Percentiles rank a stretch among this genome's conserved stretches.
These are phyloP conservation scores for Cylindrodendrum hubeiense DNA, from an alignment of 2,329 filamentous ascomycete genomes.

Conservation along the genomic window DNA sequence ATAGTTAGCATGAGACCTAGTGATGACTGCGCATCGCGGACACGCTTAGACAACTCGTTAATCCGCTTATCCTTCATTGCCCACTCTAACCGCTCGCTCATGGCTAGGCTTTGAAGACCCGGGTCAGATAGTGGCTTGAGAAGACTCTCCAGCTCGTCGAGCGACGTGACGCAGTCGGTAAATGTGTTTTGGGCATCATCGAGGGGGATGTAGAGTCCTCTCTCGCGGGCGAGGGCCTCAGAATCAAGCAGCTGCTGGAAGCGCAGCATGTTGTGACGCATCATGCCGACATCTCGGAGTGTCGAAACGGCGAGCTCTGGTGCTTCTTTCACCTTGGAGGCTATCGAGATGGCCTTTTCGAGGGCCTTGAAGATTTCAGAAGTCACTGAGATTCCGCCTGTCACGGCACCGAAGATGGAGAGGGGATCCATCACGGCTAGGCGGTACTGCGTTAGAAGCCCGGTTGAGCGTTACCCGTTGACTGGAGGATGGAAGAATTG, in stretches of 20 bases:
- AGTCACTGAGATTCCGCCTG: conserved; percentile 4
- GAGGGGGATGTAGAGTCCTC: conserved; percentile 1
- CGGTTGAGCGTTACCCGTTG: background rate
- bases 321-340: conserved; percentile 7
- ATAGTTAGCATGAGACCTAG: conserved; percentile 5
- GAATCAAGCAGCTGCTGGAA: conserved; percentile 6
- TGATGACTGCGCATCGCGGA: conserved; percentile 12
- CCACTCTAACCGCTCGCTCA: conserved; percentile 9
- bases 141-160: conserved; percentile 2
- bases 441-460: background rate
- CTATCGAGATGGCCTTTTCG: conserved; percentile 2
- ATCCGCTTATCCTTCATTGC: conserved; percentile 9
- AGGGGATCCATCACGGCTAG: conserved; percentile 8
- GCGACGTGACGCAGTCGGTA: conserved; percentile 7
- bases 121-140: background rate
- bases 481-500: background rate
- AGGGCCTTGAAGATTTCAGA: conserved; percentile 12
- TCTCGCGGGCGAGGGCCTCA: background rate
- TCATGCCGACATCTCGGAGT: conserved; percentile 8
- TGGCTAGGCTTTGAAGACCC: background rate
- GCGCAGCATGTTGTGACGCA: conserved; percentile 9
- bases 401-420: conserved; percentile 14
- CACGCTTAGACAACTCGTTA: background rate
- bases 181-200: conserved; percentile 8
- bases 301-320: conserved; percentile 5